Percentiles rank a stretch among this genome's conserved stretches.
Evolutionary conservation across 345 rosid genomes (phyloP).

Genomic region (Populus alba): DNA sequence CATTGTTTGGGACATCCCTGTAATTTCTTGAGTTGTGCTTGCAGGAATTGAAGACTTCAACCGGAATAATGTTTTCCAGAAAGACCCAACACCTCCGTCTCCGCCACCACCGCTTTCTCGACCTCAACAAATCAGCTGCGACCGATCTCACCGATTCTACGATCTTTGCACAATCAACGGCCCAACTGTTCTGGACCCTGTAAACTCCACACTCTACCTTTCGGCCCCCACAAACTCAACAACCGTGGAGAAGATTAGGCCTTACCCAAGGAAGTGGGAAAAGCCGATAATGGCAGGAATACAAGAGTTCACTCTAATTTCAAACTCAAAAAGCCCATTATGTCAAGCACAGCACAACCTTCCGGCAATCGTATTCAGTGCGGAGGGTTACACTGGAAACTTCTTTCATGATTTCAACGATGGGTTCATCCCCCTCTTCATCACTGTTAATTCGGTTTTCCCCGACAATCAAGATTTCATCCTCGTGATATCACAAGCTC

Average conservation of each 20-base stretch:
- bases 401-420: slow-evolving; percentile 66
- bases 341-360: slow-evolving; percentile 35
- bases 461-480: slow-evolving; percentile 38
- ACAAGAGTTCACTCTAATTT: slow-evolving; percentile 41
- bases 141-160: slow-evolving; percentile 41
- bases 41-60: background rate
- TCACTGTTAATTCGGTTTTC: slow-evolving; percentile 42
- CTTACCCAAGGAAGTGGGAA: slow-evolving; percentile 61
- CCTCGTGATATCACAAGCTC: slow-evolving; percentile 38
- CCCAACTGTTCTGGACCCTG: slow-evolving; percentile 37
- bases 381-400: slow-evolving; percentile 69
- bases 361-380: slow-evolving; percentile 56
- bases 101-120: background rate
- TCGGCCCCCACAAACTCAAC: slow-evolving; percentile 15
- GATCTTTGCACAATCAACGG: slow-evolving; percentile 54
- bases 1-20: no score
- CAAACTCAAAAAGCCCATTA: slow-evolving; percentile 21
- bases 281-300: slow-evolving; percentile 25
- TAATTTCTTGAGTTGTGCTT: no score
- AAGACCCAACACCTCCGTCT: background rate
- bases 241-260: slow-evolving; percentile 36
- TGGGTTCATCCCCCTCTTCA: slow-evolving; percentile 59
- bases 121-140: slow-evolving; percentile 36
- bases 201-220: slow-evolving; percentile 31
- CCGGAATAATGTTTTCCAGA: background rate